Evolutionary conservation across 257 asterid species (phyloP).

Genomic region (Ophiorrhiza pumila): DNA sequence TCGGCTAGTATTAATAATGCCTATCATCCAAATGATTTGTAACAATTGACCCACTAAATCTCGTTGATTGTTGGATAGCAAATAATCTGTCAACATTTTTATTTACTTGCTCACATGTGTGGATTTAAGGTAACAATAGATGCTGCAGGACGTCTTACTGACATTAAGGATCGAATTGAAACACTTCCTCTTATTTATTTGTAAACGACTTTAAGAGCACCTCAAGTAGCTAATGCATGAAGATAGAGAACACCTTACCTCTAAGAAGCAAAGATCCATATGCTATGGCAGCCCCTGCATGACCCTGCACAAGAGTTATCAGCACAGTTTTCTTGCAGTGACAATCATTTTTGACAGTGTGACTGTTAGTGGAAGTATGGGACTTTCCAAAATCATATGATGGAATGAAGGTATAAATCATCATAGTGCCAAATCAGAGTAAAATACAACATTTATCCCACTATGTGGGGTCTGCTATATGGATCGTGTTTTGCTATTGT

Average conservation of each 20-base stretch:
- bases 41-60: neutral
- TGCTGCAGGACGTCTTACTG: no score
- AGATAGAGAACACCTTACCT: slow-evolving; percentile 34
- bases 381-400: neutral
- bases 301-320: slow-evolving; percentile 55
- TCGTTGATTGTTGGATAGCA: neutral
- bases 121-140: no score
- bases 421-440: neutral
- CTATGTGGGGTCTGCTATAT: no score
- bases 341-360: neutral
- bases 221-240: no score
- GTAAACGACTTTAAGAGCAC: no score
- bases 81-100: neutral
- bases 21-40: neutral
- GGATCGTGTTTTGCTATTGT: no score
- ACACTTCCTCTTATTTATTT: no score
- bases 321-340: slow-evolving; percentile 12
- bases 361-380: neutral
- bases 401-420: neutral
- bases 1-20: no score
- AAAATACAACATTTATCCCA: no score
- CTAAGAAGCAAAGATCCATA: slow-evolving; percentile 86
- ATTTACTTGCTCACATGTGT: no score
- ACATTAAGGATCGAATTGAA: no score
- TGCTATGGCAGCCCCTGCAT: slow-evolving; percentile 85